These are phyloP conservation scores for Aurinia saxatilis DNA, from an alignment of 345 rosid genomes.

Conservation along the genomic window DNA sequence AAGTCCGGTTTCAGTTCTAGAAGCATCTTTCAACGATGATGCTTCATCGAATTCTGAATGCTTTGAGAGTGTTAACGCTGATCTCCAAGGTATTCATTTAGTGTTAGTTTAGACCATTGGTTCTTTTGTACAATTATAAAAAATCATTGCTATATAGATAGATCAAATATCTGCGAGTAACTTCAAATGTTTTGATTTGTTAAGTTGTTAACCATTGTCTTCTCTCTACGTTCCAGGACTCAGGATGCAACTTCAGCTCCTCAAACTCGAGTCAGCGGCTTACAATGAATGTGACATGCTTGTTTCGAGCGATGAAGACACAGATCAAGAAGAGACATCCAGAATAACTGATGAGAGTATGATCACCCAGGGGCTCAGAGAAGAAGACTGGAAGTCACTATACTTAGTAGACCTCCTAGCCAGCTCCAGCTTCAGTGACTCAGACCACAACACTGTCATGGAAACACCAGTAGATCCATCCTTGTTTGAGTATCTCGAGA, in stretches of 20 bases:
- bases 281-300: constrained; percentile 57
- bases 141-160: not conserved
- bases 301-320: constrained; percentile 65
- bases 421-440: constrained; percentile 41
- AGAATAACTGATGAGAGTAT: constrained; percentile 28
- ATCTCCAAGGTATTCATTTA: constrained; percentile 63
- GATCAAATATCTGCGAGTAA: not conserved
- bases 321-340: constrained; percentile 33
- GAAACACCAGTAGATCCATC: constrained; percentile 48
- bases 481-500: constrained; percentile 72
- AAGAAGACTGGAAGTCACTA: constrained; percentile 38
- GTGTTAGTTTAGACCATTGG: not conserved
- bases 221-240: constrained; percentile 45
- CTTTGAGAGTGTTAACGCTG: constrained; percentile 89
- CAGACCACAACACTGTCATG: constrained; percentile 37
- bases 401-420: constrained; percentile 49
- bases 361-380: constrained; percentile 20
- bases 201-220: not conserved
- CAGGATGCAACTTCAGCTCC: constrained; percentile 85
- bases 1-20: constrained; percentile 88
- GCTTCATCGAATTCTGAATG: constrained; percentile 79
- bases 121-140: too few relatives aligned
- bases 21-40: constrained; percentile 76
- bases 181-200: not conserved
- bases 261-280: constrained; percentile 66